Evolutionary conservation across 148 eudicot species (phyloP), one percentile per base, ranked within the genome.

Genomic region (Nyssa sinensis): DNA sequence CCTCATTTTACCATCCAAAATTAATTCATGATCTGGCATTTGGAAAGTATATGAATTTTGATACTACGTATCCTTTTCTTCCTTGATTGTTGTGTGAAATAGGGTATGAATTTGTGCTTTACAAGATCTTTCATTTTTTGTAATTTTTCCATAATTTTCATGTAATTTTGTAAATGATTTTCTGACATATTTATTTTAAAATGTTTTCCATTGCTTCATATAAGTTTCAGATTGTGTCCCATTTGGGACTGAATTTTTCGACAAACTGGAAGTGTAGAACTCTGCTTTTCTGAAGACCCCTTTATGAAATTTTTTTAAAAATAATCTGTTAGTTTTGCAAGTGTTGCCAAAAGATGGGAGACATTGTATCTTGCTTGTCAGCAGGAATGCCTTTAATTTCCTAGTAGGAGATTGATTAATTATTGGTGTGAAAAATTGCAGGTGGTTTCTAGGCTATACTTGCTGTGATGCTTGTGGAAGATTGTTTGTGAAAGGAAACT

Each of bases 381-480:
- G 9, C 17, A 55, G 21, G 7, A 21, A 4, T 49, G 35, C 28
- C 7, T 53, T 25, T 29, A 29, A 7, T 75, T 60, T 16, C 4
- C 7, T 32, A 3, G 13, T 3, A 11, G 28, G 32, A 19, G 14
- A 44, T 37, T 31, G 19, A 59, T 70, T 44, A 25, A 68, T 70
- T 7, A 39, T 62, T 29, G 30, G 0, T 58, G 60, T 58, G 74
- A 25, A 64, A 27, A 34, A 21, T 41, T 81, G 83, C 86, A 95
- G 98, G 91, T 95, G 99, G 99, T 92, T 95, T 80, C 78, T 95
- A 49, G 96, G 97, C 70, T 92, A 92, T 79, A 92, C 97, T 69
- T 95, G 97, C 81, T 95, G 99, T 75, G 99, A 95, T 83, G 99
- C 99, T 74, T 95, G 99, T 81, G 99, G 99, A 79, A 95, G 99